A percentile compares a stretch with the other conserved stretches of the same genome.
These are phyloP conservation scores for Coniochaeta sp. DNA, from an alignment of 2,329 filamentous ascomycete species.

Conservation along the genomic window DNA sequence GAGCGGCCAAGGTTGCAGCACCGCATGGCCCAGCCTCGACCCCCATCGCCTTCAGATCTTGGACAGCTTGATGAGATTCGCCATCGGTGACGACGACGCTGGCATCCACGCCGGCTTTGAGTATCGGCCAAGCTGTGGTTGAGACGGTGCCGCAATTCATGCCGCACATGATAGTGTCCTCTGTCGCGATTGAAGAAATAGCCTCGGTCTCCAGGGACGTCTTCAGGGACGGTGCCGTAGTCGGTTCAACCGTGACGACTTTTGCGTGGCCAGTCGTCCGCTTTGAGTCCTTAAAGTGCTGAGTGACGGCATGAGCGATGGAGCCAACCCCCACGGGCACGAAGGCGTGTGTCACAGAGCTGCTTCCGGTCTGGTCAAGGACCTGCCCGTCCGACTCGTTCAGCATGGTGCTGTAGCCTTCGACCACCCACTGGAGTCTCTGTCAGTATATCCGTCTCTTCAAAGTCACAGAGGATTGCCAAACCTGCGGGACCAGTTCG, in stretches of 20 bases:
- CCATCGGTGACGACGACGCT: slow-evolving; percentile 53
- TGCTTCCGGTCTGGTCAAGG: slow-evolving; percentile 24
- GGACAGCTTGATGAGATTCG: slow-evolving; percentile 53
- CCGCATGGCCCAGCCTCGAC: slow-evolving; percentile 14
- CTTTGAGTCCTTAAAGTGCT: slow-evolving; percentile 48
- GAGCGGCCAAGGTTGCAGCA: slow-evolving; percentile 11
- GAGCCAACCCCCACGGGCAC: slow-evolving; percentile 68
- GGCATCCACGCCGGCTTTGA: slow-evolving; percentile 52
- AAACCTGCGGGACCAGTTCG: slow-evolving; percentile 53
- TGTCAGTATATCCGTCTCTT: too few relatives aligned
- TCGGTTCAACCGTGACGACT: slow-evolving; percentile 66
- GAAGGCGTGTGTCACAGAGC: slow-evolving; percentile 43
- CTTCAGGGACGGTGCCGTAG: slow-evolving; percentile 54
- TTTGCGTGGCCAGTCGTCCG: slow-evolving; percentile 7
- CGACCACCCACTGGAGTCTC: slow-evolving; percentile 58
- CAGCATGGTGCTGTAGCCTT: slow-evolving; percentile 71
- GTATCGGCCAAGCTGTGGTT: slow-evolving; percentile 53
- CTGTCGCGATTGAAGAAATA: slow-evolving; percentile 43
- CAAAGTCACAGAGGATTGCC: not conserved
- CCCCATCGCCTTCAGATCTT: slow-evolving; percentile 37
- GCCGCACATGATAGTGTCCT: slow-evolving; percentile 64
- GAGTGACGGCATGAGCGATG: slow-evolving; percentile 61
- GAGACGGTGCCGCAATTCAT: slow-evolving; percentile 68
- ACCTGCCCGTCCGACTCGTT: slow-evolving; percentile 60
- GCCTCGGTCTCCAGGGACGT: slow-evolving; percentile 42